phyloP scores from a whole-genome alignment of 2,329 filamentous ascomycete genomes.

The Alternaria metachromatica region DNA sequence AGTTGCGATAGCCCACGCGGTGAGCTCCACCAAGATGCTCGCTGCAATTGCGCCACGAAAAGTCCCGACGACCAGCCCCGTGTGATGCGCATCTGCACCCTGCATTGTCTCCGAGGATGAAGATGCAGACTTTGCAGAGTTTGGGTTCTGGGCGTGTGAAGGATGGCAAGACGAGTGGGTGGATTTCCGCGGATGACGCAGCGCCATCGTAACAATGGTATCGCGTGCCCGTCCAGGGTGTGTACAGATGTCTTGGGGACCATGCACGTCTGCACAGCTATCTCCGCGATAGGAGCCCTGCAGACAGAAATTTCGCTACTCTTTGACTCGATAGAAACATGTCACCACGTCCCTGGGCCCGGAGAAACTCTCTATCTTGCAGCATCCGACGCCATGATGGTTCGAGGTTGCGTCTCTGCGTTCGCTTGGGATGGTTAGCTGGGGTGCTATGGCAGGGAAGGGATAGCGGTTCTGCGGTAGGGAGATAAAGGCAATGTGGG shows the following conservation, averaged over 20 bases:
- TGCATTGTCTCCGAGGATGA: background rate
- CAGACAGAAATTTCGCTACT: constrained; percentile 3
- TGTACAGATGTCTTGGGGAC: constrained; percentile 3
- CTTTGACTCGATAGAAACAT: constrained; percentile 42
- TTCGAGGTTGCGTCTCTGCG: constrained; percentile 19
- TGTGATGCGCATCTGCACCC: constrained; percentile 3
- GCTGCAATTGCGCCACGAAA: constrained; percentile 8
- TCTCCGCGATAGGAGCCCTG: constrained; percentile 21
- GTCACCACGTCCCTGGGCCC: constrained; percentile 24
- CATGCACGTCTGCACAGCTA: constrained; percentile 9
- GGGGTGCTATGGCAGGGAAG: constrained; percentile 6
- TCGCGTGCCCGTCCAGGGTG: constrained; percentile 18
- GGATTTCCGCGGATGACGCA: constrained; percentile 22
- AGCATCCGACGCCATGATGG: constrained; percentile 8
- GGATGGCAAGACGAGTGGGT: constrained; percentile 10
- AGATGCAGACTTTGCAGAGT: constrained; percentile 1
- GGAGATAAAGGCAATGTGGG: constrained; percentile 37
- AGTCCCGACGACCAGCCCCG: constrained; percentile 2
- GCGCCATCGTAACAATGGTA: constrained; percentile 12
- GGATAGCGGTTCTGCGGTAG: constrained; percentile 12
- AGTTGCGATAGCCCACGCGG: constrained; percentile 20
- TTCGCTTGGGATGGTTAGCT: constrained; percentile 16
- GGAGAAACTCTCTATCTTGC: constrained; percentile 32
- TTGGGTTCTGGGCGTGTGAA: constrained; percentile 3
- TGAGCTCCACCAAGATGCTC: constrained; percentile 5